Evolutionary conservation across 768 basidiomycete species (phyloP).

Genomic region (Boletus rubroflammeus): DNA sequence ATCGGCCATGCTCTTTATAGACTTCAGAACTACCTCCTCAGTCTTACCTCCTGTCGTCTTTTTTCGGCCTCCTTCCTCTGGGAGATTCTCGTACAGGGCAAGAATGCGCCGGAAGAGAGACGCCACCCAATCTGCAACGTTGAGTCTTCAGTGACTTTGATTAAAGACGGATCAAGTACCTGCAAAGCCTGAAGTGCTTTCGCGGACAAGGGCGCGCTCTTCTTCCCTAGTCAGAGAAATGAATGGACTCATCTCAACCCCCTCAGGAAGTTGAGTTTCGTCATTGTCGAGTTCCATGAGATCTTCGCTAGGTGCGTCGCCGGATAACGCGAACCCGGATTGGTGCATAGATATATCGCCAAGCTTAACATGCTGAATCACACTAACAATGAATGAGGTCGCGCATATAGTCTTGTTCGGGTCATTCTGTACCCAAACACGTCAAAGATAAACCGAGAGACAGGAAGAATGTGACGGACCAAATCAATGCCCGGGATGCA

Average conservation of each 20-base stretch:
- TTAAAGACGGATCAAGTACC: constrained; percentile 39
- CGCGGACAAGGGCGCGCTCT: constrained; percentile 67
- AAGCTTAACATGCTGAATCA: constrained; percentile 72
- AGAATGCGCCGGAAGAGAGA: constrained; percentile 75
- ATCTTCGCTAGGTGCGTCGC: constrained; percentile 51
- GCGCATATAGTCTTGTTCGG: constrained; percentile 77
- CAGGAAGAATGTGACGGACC: constrained; percentile 36
- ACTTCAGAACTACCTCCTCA: constrained; percentile 71
- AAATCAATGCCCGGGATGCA: constrained; percentile 91
- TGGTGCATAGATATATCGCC: constrained; percentile 69
- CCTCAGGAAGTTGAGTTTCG: constrained; percentile 48
- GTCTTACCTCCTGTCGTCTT: constrained; percentile 82
- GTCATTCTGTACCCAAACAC: constrained; percentile 53
- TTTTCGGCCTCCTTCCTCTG: constrained; percentile 89
- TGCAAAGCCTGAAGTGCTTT: constrained; percentile 76
- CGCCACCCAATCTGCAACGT: constrained; percentile 66
- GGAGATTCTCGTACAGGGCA: constrained; percentile 85
- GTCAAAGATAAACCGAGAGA: not conserved
- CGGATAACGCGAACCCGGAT: constrained; percentile 51
- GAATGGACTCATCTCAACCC: constrained; percentile 36
- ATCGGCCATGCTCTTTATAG: constrained; percentile 77
- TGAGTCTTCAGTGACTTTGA: not conserved
- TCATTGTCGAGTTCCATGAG: constrained; percentile 51
- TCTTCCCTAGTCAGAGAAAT: constrained; percentile 52
- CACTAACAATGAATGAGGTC: constrained; percentile 72